phyloP scores from a whole-genome alignment of 352 stramenopile species.

The Pythium phragmitis region DNA sequence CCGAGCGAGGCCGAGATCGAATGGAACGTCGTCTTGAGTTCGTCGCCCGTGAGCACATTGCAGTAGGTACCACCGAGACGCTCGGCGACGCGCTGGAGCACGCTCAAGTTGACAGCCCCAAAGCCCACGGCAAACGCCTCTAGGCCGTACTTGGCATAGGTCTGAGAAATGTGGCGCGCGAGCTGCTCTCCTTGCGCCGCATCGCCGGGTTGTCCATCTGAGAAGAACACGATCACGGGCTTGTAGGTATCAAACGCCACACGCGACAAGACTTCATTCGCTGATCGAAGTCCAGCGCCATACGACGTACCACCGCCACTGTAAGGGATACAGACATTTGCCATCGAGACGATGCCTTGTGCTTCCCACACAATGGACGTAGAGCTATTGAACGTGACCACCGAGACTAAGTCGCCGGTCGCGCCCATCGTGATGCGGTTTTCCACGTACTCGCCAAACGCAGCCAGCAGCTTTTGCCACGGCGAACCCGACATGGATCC shows the following conservation, averaged over 20 bases:
- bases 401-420: constrained; percentile 62
- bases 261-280: constrained; percentile 72
- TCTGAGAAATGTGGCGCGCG: constrained; percentile 47
- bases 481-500: constrained; percentile 67
- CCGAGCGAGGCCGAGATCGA: constrained; percentile 73
- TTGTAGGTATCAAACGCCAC: constrained; percentile 58
- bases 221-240: constrained; percentile 78
- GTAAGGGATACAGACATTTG: constrained; percentile 29
- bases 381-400: constrained; percentile 62
- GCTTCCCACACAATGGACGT: constrained; percentile 52
- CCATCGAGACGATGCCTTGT: constrained; percentile 46
- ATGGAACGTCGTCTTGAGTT: constrained; percentile 76
- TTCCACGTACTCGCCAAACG: constrained; percentile 61
- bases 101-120: constrained; percentile 53
- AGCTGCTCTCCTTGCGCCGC: constrained; percentile 43
- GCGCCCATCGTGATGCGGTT: constrained; percentile 60
- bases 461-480: constrained; percentile 57
- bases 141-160: constrained; percentile 61
- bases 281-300: constrained; percentile 43
- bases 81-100: constrained; percentile 54
- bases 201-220: constrained; percentile 61
- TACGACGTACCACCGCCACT: constrained; percentile 55
- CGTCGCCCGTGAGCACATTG: constrained; percentile 56
- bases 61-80: constrained; percentile 60
- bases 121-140: constrained; percentile 73